Conservation (phyloP, 495 filamentous ascomycete species). For the Aspergillus affinis region DNA sequence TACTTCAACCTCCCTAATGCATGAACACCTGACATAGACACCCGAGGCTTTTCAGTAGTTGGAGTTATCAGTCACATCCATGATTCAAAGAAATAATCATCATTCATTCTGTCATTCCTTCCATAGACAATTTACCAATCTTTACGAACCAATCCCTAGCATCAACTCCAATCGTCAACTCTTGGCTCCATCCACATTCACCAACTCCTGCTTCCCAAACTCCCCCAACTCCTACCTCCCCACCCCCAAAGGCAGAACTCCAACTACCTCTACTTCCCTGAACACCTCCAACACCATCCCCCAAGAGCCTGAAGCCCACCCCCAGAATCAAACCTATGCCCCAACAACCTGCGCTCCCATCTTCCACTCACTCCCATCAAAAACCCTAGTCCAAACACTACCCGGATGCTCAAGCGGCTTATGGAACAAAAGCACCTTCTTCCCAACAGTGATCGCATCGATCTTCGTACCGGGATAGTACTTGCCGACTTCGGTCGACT, state of each 20-base stretch:
- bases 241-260: too few species aligned
- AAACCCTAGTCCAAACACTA: neutral
- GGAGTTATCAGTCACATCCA: neutral
- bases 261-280: too few species aligned
- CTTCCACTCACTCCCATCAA: conserved; percentile 2
- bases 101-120: neutral
- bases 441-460: neutral
- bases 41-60: too few species aligned
- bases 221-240: too few species aligned
- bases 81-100: neutral
- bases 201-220: too few species aligned
- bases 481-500: neutral
- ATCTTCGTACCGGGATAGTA: conserved; percentile 2
- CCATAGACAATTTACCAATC: neutral
- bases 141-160: neutral
- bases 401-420: neutral
- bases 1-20: too few species aligned
- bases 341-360: neutral
- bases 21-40: too few species aligned
- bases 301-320: neutral
- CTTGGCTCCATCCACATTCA: neutral
- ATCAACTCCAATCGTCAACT: too few species aligned
- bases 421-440: neutral
- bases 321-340: neutral
- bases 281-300: too few species aligned